phyloP scores from a whole-genome alignment of 2,329 filamentous ascomycete genomes.

The Fusarium sp. region DNA sequence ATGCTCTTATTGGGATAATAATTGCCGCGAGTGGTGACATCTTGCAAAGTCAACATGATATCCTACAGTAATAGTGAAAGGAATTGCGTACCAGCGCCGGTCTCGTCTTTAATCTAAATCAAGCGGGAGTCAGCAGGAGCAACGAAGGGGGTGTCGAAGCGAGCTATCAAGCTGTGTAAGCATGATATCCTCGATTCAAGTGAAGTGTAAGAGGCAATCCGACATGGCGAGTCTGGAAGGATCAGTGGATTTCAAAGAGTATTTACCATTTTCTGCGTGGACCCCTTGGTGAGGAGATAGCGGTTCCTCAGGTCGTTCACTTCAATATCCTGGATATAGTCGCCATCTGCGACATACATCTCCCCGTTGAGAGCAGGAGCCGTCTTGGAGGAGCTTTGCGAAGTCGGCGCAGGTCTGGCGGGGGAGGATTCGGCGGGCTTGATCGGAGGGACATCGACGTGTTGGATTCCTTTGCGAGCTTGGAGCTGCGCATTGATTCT shows the following conservation, averaged over 20 bases:
- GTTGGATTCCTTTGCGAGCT: constrained; percentile 87
- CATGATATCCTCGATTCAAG: constrained; percentile 67
- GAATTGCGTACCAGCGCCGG: constrained; percentile 92
- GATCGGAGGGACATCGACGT: constrained; percentile 87
- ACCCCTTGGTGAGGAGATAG: constrained; percentile 95
- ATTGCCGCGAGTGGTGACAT: constrained; percentile 97
- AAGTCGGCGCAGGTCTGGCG: constrained; percentile 49
- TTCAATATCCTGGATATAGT: constrained; percentile 99
- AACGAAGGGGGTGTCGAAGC: constrained; percentile 70
- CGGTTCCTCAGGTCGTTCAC: constrained; percentile 97
- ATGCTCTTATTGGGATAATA: constrained; percentile 98
- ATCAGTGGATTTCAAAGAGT: constrained; percentile 59
- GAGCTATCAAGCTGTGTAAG: constrained; percentile 75
- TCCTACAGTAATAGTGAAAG: constrained; percentile 54
- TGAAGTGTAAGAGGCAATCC: constrained; percentile 49
- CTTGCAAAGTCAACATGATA: constrained; percentile 71
- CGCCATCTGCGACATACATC: constrained; percentile 93
- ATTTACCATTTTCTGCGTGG: constrained; percentile 99
- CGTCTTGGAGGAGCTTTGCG: constrained; percentile 45
- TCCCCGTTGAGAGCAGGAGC: constrained; percentile 76
- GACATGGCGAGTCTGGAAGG: constrained; percentile 47
- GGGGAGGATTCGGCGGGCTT: constrained; percentile 60
- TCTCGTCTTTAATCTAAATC: constrained; percentile 99
- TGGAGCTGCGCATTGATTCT: constrained; percentile 84
- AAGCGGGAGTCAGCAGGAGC: constrained; percentile 94